Base-by-base conservation (phyloP, 2,329 filamentous ascomycete species). In the Aureobasidium sp. region DNA sequence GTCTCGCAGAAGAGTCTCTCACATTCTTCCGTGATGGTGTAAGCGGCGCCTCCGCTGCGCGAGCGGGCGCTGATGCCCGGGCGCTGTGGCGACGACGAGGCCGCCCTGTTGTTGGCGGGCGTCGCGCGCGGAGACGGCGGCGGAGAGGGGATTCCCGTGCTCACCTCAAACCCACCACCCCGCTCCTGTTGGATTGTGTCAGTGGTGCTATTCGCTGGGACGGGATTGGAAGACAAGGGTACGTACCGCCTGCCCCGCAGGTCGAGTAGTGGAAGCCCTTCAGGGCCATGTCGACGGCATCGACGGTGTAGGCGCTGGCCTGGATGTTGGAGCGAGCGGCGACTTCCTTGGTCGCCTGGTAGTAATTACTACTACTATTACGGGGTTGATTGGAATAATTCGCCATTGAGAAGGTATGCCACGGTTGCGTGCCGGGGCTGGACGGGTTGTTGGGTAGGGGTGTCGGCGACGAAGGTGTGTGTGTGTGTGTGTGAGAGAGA, bases 1-100 rank as follows among this genome's bases (percentile, higher is more conserved):
- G 84, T 85, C 85, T 91, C 89, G 77, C 90, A 95, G 83, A 95
- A 95, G 85, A 95, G 91, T 80, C 90, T 96, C 90, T 95, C 90
- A 95, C 90, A 95, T 88, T 95, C 90, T 90, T 86, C 90, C 88
- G 86, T 90, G 80, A 95, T 95, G 78, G 85, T 84, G 75, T 88
- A 83, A 86, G 88, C 84, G 85, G 90, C 90, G 89, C 90, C 90
- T 87, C 86, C 86, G 85, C 71, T 75, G 64, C 63, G 62, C 63
- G 57, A 59, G 58, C 63, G 62, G 51, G 58, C 60, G 54, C 57
- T 58, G 39, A 61, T 58, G 52, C 59, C 57, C 24, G 61, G 61
- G 42, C 62, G 61, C 50, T 35, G 45, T 21, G 54, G 51, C 34
- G 59, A 58, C 42, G 32, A 59, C 59, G 59, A 53, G 24, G 48